phyloP scores from a whole-genome alignment of 345 rosid species.

The Salix dunnii region DNA sequence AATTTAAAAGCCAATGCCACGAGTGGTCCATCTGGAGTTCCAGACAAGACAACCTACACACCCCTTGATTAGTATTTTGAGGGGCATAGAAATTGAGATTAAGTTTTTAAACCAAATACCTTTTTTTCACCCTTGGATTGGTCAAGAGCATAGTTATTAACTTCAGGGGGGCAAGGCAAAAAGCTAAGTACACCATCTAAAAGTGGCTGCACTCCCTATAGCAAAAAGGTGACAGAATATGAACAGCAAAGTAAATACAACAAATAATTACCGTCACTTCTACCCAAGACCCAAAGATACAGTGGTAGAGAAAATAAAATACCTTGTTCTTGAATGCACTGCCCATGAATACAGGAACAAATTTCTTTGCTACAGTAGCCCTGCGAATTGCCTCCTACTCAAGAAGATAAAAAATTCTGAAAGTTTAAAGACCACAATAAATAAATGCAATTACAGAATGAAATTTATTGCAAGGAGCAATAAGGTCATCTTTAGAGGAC shows the following conservation, averaged over 20 bases:
- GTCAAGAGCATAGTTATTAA: conserved; percentile 87
- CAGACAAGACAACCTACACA: conserved; percentile 65
- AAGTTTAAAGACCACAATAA: background rate
- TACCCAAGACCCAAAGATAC: background rate
- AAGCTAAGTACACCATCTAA: conserved; percentile 80
- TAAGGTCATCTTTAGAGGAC: background rate
- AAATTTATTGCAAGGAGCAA: background rate
- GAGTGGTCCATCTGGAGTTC: conserved; percentile 92
- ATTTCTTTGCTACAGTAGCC: conserved; percentile 88
- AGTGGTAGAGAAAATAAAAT: background rate
- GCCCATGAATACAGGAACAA: conserved; percentile 97
- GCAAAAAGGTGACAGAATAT: conserved; percentile 6
- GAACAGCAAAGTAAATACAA: conserved; percentile 3
- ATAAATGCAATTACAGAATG: background rate
- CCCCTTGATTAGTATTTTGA: conserved; percentile 4
- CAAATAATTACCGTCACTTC: background rate
- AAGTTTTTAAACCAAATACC: conserved; percentile 37
- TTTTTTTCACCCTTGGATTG: conserved; percentile 82
- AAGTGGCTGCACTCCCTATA: conserved; percentile 93
- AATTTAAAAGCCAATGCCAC: conserved; percentile 97
- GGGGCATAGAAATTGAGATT: background rate
- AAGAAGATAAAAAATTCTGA: conserved; percentile 11
- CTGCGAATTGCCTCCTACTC: conserved; percentile 88
- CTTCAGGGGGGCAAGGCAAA: conserved; percentile 92
- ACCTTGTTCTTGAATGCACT: conserved; percentile 99